phyloP scores from a whole-genome alignment of 169 alveolate species.

The Eimeria mitis region DNA sequence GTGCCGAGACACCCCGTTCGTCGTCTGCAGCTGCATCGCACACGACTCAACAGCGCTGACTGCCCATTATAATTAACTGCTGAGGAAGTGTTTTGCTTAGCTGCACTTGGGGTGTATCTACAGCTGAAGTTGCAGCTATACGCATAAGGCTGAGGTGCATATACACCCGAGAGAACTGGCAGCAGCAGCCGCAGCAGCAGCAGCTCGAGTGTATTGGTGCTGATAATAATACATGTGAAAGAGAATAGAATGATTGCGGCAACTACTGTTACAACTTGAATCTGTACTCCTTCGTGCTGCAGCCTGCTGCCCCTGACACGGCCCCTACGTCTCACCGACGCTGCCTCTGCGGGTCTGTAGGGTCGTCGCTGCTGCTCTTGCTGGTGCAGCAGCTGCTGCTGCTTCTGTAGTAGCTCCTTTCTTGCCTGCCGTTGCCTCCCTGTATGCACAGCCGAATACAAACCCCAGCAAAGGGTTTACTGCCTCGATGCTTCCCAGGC shows the following conservation, averaged over 20 bases:
- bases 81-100: background rate
- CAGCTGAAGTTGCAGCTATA: background rate
- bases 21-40: background rate
- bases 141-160: background rate
- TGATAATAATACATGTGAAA: background rate
- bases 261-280: background rate
- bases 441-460: background rate
- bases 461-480: background rate
- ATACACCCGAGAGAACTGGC: background rate
- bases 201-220: background rate
- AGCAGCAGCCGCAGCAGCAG: no score
- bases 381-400: conserved; percentile 35
- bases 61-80: background rate
- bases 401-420: conserved; percentile 45
- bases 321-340: background rate
- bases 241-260: background rate
- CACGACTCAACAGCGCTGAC: background rate
- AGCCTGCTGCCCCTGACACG: background rate
- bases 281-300: background rate
- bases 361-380: conserved; percentile 13
- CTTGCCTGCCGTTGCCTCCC: conserved; percentile 56
- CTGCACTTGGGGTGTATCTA: background rate
- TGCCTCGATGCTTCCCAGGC: background rate
- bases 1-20: conserved; percentile 37
- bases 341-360: background rate